phyloP scores from a whole-genome alignment of 1,139 yeast species.

The Yamadazyma dendronema region DNA sequence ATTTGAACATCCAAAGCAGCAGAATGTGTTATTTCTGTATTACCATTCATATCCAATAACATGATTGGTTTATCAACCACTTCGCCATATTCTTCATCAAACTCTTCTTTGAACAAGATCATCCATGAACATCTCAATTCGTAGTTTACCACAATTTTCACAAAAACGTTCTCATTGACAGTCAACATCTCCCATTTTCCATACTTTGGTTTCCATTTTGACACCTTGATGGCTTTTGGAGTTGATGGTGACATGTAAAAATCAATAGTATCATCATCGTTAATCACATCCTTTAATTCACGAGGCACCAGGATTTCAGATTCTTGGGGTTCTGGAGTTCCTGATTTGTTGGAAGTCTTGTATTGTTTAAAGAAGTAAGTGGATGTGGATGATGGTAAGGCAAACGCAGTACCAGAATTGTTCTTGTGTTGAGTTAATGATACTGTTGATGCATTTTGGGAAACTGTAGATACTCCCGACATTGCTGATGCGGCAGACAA shows the following conservation, averaged over 20 bases:
- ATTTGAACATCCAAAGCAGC: constrained; percentile 44
- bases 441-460: constrained; percentile 10
- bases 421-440: constrained; percentile 19
- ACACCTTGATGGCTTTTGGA: constrained; percentile 39
- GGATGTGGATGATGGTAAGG: constrained; percentile 47
- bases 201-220: constrained; percentile 43
- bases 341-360: constrained; percentile 4
- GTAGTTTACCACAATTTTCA: constrained; percentile 40
- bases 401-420: constrained; percentile 39
- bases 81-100: constrained; percentile 29
- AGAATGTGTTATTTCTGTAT: constrained; percentile 31
- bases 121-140: constrained; percentile 36
- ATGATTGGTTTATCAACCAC: constrained; percentile 38
- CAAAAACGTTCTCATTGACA: constrained; percentile 32
- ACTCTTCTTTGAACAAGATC: constrained; percentile 42
- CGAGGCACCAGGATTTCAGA: constrained; percentile 31
- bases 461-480: constrained; percentile 14
- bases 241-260: constrained; percentile 36
- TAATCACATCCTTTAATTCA: constrained; percentile 36
- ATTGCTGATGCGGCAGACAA: constrained; percentile 15
- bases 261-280: constrained; percentile 40
- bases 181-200: constrained; percentile 51
- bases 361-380: constrained; percentile 40
- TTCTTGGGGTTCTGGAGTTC: constrained; percentile 17
- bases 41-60: constrained; percentile 28